Evolutionary conservation across 345 rosid genomes (phyloP), one percentile per base, ranked within the genome.

Genomic region (Hibiscus mutabilis): DNA sequence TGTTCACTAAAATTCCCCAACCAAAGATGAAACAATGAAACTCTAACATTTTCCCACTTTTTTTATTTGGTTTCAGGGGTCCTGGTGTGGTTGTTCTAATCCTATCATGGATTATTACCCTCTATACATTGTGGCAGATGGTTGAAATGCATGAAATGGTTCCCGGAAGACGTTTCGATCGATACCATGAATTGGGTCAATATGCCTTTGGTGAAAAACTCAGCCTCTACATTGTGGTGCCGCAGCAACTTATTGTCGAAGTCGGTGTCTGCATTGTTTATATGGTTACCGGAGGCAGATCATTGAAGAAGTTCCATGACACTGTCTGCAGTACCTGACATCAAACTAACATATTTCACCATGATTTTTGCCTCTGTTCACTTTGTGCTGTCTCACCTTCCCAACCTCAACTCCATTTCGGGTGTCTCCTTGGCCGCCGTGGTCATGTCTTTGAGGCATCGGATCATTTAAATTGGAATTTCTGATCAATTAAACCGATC

Each of bases 101-200:
- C 1, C 55, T 90, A 37, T 90, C 96, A 53, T 90, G 96, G 96
- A 15, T 86, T 13, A 84, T 88, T 72, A 90, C 96, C 11, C 75
- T 90, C 1, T 90, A 85, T 81, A 90, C 96, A 0, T 74, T 90
- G 25, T 90, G 96, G 93, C 96, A 90, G 74, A 90, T 90, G 96
- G 96, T 90, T 58, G 93, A 90, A 69, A 90, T 90, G 96, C 96
- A 90, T 52, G 96, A 90, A 70, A 87, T 86, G 93, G 90, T 88
- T n/a, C 91, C 96, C 0, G 93, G 96, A 2, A 85, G 65, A 58
- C 79, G 96, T 42, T 88, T 90, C 14, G 93, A 88, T 22, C 77
- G 96, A 57, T 90, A 90, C 72, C 96, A 88, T 61, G 96, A 90
- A 72, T 81, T 90, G 64, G 93, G 96, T 19, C 96, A 90, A 68